Conservation (phyloP, 352 stramenopile species). For the Globisporangium uncinulatum region DNA sequence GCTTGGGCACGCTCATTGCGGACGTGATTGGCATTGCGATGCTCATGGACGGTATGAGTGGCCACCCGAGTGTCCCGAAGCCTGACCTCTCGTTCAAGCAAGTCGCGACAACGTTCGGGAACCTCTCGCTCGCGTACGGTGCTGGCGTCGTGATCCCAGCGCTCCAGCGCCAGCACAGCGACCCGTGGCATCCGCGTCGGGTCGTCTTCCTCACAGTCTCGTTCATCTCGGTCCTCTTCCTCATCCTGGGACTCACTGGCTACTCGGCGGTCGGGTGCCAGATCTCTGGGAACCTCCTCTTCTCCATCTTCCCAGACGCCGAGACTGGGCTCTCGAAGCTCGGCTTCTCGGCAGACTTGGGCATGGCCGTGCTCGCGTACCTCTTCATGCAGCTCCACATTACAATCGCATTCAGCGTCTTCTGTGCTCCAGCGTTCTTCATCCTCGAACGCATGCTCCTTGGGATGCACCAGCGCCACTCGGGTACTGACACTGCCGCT, state of each 20-base stretch:
- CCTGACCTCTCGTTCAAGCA: constrained; percentile 37
- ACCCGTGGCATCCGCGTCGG: constrained; percentile 45
- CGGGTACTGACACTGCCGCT: no score
- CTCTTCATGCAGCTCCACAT: constrained; percentile 52
- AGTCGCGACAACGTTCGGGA: constrained; percentile 43
- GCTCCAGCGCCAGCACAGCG: constrained; percentile 41
- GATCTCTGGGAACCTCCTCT: constrained; percentile 34
- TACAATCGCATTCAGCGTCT: constrained; percentile 40
- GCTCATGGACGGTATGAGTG: constrained; percentile 4
- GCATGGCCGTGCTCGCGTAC: constrained; percentile 43
- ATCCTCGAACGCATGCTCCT: constrained; percentile 52
- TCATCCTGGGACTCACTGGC: constrained; percentile 10
- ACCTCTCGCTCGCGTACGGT: constrained; percentile 40
- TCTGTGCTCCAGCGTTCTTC: constrained; percentile 51
- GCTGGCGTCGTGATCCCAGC: constrained; percentile 48
- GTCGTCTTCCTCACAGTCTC: constrained; percentile 43
- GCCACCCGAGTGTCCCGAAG: constrained; percentile 7
- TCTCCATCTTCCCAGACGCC: constrained; percentile 33
- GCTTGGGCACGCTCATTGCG: constrained; percentile 39
- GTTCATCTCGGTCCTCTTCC: constrained; percentile 27
- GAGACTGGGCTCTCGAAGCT: constrained; percentile 25
- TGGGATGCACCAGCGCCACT: no score
- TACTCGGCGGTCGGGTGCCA: constrained; percentile 14
- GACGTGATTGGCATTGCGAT: constrained; percentile 31
- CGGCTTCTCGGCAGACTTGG: constrained; percentile 38